Evolutionary conservation across 2,329 filamentous ascomycete genomes (phyloP).

Genomic region (Fusarium sp.): DNA sequence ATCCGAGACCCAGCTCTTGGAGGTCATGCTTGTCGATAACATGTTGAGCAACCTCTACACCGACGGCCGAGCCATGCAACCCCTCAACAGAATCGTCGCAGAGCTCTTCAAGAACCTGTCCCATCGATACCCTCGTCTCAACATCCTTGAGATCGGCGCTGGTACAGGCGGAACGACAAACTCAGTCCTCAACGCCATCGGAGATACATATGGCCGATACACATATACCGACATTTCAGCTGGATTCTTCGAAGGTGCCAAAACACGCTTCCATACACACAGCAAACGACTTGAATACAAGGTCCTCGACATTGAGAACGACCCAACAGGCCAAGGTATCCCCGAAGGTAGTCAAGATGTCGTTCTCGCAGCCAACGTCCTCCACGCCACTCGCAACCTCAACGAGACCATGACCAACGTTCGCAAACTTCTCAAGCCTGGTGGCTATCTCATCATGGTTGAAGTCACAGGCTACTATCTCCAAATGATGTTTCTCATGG

Average conservation of each 20-base stretch:
- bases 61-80: neutral
- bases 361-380: neutral
- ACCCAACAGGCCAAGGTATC: neutral
- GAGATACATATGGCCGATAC: neutral
- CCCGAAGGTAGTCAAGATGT: neutral
- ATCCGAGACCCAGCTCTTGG: neutral
- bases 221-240: slow-evolving; percentile 3
- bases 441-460: neutral
- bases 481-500: slow-evolving; percentile 1
- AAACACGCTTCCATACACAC: neutral
- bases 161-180: neutral
- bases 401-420: neutral
- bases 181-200: neutral
- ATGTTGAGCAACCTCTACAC: neutral
- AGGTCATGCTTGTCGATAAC: neutral
- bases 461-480: neutral
- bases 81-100: neutral
- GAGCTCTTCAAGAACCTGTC: neutral
- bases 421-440: neutral
- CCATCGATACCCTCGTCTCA: neutral
- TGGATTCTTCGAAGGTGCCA: neutral
- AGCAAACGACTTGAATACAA: neutral
- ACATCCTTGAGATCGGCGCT: neutral
- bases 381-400: neutral
- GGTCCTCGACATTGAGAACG: neutral